phyloP scores from a whole-genome alignment of 306 rosid species.

The Sicyos baderoa region DNA sequence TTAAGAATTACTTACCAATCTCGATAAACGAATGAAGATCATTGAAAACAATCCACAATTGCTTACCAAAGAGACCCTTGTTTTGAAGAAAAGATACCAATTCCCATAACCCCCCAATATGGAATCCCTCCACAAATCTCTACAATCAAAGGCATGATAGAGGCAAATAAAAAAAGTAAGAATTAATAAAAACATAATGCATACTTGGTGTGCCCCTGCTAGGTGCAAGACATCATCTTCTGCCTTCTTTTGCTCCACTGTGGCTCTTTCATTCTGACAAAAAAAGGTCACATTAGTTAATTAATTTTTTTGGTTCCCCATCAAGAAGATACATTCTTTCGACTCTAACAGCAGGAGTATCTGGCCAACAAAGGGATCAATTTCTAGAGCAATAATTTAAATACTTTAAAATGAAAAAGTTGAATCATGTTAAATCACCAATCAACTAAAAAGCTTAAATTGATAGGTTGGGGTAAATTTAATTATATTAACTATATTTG shows the following conservation, averaged over 20 bases:
- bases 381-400: no score
- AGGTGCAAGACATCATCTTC: constrained; percentile 47
- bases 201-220: constrained; percentile 61
- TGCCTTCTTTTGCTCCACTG: constrained; percentile 52
- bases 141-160: not conserved
- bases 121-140: no score
- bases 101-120: no score
- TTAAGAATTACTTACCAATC: not conserved
- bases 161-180: not conserved
- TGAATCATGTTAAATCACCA: no score
- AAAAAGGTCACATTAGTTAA: not conserved
- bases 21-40: not conserved
- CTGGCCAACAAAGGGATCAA: not conserved
- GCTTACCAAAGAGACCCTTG: no score
- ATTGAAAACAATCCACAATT: no score
- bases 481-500: no score
- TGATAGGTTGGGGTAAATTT: no score
- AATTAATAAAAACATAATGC: constrained; percentile 3
- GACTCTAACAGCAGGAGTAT: not conserved
- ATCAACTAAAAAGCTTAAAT: no score
- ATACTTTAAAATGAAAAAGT: not conserved
- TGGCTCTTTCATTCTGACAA: constrained; percentile 57
- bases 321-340: not conserved
- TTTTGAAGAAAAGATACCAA: no score
- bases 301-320: not conserved